Percentiles rank a stretch among this genome's conserved stretches.
Evolutionary conservation across 805 yeast genomes (phyloP).

Genomic region (Yarrowia sp.): DNA sequence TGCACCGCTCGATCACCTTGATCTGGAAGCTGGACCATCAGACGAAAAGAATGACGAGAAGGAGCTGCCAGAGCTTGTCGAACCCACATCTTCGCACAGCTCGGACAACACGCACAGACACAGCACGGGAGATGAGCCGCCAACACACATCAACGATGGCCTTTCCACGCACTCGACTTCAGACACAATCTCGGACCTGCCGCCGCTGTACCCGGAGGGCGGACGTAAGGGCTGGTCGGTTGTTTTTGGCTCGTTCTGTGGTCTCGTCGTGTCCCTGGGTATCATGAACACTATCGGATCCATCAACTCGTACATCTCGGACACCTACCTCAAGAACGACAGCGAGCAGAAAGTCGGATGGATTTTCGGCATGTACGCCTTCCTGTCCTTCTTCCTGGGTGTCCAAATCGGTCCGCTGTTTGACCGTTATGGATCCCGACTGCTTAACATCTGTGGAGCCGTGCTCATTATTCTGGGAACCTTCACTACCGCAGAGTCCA

Average conservation of each 20-base stretch:
- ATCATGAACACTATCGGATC: constrained; percentile 65
- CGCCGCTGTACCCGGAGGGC: constrained; percentile 46
- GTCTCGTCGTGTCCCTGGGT: constrained; percentile 60
- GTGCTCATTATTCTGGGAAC: constrained; percentile 48
- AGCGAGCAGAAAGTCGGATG: constrained; percentile 58
- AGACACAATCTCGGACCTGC: constrained; percentile 1
- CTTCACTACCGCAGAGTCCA: constrained; percentile 52
- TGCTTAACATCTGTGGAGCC: constrained; percentile 48
- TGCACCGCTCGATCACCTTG: constrained; percentile 17
- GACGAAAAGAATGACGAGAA: neutral
- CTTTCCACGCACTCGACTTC: neutral
- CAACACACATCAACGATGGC: neutral
- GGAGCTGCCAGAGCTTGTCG: neutral
- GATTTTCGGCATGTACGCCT: constrained; percentile 53
- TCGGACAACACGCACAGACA: neutral
- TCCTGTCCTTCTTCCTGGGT: constrained; percentile 46
- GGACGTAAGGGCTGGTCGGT: constrained; percentile 56
- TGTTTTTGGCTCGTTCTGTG: constrained; percentile 56
- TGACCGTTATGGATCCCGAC: constrained; percentile 56
- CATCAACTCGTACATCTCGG: constrained; percentile 49
- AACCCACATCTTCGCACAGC: neutral
- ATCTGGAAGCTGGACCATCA: neutral
- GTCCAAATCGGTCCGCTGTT: constrained; percentile 52
- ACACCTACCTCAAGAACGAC: constrained; percentile 49
- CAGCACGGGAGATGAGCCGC: neutral